Evolutionary conservation across 202 grass and related monocot genomes (phyloP).

Genomic region (Schoenoplectus triqueter): DNA sequence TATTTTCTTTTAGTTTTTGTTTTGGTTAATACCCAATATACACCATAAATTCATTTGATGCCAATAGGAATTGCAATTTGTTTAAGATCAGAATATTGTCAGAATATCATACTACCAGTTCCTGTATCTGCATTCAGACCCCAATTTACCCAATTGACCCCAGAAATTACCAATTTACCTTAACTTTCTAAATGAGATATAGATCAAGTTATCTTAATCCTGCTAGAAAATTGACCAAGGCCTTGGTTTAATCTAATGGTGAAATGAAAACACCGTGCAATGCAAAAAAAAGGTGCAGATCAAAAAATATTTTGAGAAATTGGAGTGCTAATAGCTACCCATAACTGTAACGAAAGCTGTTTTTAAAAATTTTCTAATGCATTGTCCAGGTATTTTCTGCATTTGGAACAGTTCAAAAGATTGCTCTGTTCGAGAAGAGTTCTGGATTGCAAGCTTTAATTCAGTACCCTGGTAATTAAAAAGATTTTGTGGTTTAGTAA

Average conservation of each 20-base stretch:
- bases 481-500: not conserved
- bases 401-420: slow-evolving; percentile 92
- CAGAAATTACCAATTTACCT: not conserved
- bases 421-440: slow-evolving; percentile 96
- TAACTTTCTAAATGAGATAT: slow-evolving; percentile 3
- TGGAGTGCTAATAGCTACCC: not conserved
- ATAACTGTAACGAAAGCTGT: slow-evolving; percentile 16
- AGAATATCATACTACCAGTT: slow-evolving; percentile 10
- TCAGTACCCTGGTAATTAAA: slow-evolving; percentile 82
- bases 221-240: not conserved
- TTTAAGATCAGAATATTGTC: not conserved
- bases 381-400: slow-evolving; percentile 86
- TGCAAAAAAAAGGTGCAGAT: not conserved
- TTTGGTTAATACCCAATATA: not conserved
- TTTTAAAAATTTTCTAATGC: not conserved
- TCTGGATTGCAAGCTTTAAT: slow-evolving; percentile 86
- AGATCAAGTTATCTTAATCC: not conserved
- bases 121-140: not conserved
- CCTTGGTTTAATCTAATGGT: slow-evolving; percentile 14
- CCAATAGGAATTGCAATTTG: not conserved
- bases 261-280: not conserved
- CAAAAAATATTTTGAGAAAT: not conserved
- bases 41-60: not conserved
- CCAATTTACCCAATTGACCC: not conserved
- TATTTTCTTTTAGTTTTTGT: slow-evolving; percentile 25